Evolutionary conservation across 176 grass and related monocot species (phyloP).

Genomic region (Musa acuminata): DNA sequence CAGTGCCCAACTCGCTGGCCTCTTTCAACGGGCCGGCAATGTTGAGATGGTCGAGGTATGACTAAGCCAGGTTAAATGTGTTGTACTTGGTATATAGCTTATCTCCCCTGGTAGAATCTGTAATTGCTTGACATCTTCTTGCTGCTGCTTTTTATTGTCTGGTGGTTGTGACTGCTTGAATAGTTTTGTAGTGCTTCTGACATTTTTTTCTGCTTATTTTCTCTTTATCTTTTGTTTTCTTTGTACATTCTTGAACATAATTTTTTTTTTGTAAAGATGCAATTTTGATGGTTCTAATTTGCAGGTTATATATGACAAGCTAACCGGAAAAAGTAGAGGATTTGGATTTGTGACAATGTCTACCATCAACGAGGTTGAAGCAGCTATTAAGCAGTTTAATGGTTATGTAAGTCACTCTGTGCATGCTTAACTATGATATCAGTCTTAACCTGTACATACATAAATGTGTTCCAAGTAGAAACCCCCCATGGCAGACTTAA

Average conservation of each 20-base stretch:
- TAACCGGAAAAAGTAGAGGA: slow-evolving; percentile 84
- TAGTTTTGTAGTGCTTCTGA: too few relatives aligned
- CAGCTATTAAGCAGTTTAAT: slow-evolving; percentile 65
- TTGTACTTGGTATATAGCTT: too few relatives aligned
- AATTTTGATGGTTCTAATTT: slow-evolving; percentile 5
- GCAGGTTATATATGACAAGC: slow-evolving; percentile 89
- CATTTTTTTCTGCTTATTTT: too few relatives aligned
- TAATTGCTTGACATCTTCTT: too few relatives aligned
- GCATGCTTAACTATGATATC: neutral
- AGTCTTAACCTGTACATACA: neutral
- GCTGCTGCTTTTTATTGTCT: too few relatives aligned
- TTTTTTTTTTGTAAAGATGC: neutral
- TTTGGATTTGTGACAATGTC: slow-evolving; percentile 96
- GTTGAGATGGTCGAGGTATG: slow-evolving; percentile 98
- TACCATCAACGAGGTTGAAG: slow-evolving; percentile 46
- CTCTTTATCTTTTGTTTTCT: neutral
- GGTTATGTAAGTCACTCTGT: slow-evolving; percentile 53
- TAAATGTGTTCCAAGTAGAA: neutral
- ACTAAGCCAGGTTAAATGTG: neutral
- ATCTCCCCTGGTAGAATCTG: too few relatives aligned
- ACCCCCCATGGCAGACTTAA: neutral
- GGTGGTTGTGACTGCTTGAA: too few relatives aligned
- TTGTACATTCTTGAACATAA: neutral
- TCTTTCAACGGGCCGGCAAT: slow-evolving; percentile 68
- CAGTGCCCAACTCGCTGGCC: slow-evolving; percentile 77